phyloP scores from a whole-genome alignment of 768 basidiomycete genomes.

The Leccinum ochraceum region DNA sequence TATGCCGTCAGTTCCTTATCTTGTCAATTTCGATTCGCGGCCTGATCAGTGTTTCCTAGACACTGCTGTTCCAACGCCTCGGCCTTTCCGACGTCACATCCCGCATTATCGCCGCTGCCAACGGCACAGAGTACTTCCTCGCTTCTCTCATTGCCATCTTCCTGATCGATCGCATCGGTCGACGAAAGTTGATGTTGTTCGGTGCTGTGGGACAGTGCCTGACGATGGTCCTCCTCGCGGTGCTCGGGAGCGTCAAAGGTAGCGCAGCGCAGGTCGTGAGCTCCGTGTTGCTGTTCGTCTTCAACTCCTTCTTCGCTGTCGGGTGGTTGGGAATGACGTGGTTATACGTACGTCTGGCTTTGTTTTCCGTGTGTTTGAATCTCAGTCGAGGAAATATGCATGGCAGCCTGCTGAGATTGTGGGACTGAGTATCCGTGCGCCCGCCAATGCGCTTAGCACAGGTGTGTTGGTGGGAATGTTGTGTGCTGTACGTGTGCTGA shows the following conservation, averaged over 20 bases:
- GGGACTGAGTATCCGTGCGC: slow-evolving; percentile 59
- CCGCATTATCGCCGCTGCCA: slow-evolving; percentile 63
- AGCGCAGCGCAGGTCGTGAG: slow-evolving; percentile 51
- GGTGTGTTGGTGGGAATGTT: slow-evolving; percentile 23
- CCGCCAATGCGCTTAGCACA: slow-evolving; percentile 64
- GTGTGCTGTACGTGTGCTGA: neutral
- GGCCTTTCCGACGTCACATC: slow-evolving; percentile 59
- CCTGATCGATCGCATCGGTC: slow-evolving; percentile 71
- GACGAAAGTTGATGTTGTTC: slow-evolving; percentile 70
- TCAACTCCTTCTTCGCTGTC: slow-evolving; percentile 69
- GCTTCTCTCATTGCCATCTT: slow-evolving; percentile 72
- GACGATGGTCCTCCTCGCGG: slow-evolving; percentile 60
- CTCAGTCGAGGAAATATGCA: neutral
- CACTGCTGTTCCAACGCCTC: slow-evolving; percentile 57
- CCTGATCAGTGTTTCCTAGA: slow-evolving; percentile 30
- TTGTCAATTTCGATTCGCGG: neutral
- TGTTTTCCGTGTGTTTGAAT: neutral
- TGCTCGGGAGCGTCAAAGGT: slow-evolving; percentile 54
- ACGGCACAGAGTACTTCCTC: slow-evolving; percentile 71
- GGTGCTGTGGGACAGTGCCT: slow-evolving; percentile 61
- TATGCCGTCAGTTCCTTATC: slow-evolving; percentile 30
- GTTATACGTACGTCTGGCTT: slow-evolving; percentile 51
- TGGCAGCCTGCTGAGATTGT: slow-evolving; percentile 64
- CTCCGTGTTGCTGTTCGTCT: slow-evolving; percentile 62
- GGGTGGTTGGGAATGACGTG: slow-evolving; percentile 75